Conservation (phyloP, 129 eudicot species). For the Pittosporum tobira region DNA sequence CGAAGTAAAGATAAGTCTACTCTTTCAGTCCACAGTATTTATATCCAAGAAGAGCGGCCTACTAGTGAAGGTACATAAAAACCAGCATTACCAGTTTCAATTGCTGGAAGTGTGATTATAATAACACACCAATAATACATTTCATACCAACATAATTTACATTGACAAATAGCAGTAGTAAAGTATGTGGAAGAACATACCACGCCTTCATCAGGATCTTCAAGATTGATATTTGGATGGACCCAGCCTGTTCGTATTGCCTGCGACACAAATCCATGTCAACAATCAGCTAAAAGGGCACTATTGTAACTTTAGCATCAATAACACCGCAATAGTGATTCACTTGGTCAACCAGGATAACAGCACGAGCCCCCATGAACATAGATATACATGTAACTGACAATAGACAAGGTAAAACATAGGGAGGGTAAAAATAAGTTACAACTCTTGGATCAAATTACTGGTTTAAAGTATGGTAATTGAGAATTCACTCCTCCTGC, state of each 20-base stretch:
- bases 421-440: neutral
- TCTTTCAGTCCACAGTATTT: neutral
- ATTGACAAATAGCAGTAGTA: neutral
- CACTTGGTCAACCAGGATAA: neutral
- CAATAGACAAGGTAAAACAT: neutral
- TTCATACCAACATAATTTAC: neutral
- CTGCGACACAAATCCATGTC: conserved; percentile 30
- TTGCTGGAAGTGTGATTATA: neutral
- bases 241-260: conserved; percentile 96
- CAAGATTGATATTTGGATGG: conserved; percentile 94
- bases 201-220: conserved; percentile 82
- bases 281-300: neutral
- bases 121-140: neutral
- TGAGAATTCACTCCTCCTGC: neutral
- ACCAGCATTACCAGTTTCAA: neutral
- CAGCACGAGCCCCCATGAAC: neutral
- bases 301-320: neutral
- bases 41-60: neutral
- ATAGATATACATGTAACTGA: neutral
- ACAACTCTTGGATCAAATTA: too few relatives aligned
- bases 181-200: conserved; percentile 32
- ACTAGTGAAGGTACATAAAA: neutral
- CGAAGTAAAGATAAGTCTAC: neutral
- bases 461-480: neutral
- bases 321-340: neutral